These are phyloP conservation scores for Globisporangium emineosum DNA, from an alignment of 352 stramenopile species.

Conservation along the genomic window DNA sequence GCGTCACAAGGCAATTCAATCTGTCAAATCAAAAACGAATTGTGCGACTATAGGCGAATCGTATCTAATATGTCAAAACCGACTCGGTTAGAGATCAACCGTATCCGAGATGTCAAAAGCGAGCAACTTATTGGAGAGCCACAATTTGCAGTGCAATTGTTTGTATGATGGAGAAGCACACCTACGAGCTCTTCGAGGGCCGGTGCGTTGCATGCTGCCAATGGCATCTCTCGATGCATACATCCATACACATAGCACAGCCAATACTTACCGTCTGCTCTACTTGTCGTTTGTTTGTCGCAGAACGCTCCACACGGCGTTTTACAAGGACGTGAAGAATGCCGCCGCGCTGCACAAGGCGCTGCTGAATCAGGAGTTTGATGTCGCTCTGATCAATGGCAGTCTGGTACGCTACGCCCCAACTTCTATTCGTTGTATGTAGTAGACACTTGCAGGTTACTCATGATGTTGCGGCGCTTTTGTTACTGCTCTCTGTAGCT, in stretches of 20 bases:
- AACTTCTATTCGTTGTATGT: neutral
- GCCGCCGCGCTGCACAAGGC: slow-evolving; percentile 45
- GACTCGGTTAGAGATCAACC: neutral
- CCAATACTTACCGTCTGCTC: neutral
- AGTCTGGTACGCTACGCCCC: slow-evolving; percentile 35
- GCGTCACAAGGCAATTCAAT: too few species aligned
- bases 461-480: neutral
- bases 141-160: slow-evolving; percentile 7
- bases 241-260: neutral
- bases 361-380: slow-evolving; percentile 61
- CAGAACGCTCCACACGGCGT: slow-evolving; percentile 71
- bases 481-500: slow-evolving; percentile 49
- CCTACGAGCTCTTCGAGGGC: slow-evolving; percentile 63
- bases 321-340: slow-evolving; percentile 77
- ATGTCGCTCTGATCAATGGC: slow-evolving; percentile 74
- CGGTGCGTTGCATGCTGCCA: slow-evolving; percentile 26
- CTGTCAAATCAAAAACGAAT: neutral
- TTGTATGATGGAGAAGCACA: slow-evolving; percentile 47
- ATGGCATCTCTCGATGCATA: neutral
- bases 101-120: neutral
- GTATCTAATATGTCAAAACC: too few species aligned
- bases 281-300: neutral
- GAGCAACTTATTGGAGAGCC: slow-evolving; percentile 6
- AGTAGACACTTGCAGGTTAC: neutral
- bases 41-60: too few species aligned